phyloP scores from a whole-genome alignment of 2,329 filamentous ascomycete species.

The Hirsutella minnesotensis region DNA sequence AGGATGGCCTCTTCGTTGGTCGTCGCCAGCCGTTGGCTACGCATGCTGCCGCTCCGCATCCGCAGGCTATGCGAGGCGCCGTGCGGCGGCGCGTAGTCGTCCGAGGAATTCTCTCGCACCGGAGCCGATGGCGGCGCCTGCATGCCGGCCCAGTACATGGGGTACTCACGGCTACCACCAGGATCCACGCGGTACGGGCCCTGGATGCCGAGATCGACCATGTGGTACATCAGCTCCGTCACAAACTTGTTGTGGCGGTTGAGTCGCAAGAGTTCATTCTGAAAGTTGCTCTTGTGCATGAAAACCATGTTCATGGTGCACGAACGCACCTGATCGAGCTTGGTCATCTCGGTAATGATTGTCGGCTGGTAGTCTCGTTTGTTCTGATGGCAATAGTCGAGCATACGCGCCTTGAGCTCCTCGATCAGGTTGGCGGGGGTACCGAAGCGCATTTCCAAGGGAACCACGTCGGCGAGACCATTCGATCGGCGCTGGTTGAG shows the following conservation, averaged over 20 bases:
- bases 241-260: conserved; percentile 91
- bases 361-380: conserved; percentile 84
- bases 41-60: conserved; percentile 6
- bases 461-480: conserved; percentile 74
- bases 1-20: conserved; percentile 20
- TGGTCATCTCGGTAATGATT: conserved; percentile 73
- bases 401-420: conserved; percentile 62
- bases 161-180: conserved; percentile 57
- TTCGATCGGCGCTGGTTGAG: conserved; percentile 89
- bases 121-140: conserved; percentile 21
- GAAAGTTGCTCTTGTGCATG: conserved; percentile 96
- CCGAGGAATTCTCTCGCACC: conserved; percentile 13
- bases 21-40: conserved; percentile 8
- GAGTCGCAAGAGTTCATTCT: conserved; percentile 84
- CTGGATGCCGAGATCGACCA: conserved; percentile 76
- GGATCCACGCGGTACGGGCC: conserved; percentile 52
- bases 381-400: conserved; percentile 72
- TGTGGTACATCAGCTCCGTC: conserved; percentile 76
- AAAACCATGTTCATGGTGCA: conserved; percentile 87
- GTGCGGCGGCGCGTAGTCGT: conserved; percentile 7
- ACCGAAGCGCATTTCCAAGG: conserved; percentile 77
- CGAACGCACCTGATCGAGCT: conserved; percentile 71
- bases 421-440: conserved; percentile 78
- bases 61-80: conserved; percentile 6
- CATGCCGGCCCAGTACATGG: conserved; percentile 40